Evolutionary conservation across 2,329 filamentous ascomycete species (phyloP).

Genomic region (Apiospora malaysiana): DNA sequence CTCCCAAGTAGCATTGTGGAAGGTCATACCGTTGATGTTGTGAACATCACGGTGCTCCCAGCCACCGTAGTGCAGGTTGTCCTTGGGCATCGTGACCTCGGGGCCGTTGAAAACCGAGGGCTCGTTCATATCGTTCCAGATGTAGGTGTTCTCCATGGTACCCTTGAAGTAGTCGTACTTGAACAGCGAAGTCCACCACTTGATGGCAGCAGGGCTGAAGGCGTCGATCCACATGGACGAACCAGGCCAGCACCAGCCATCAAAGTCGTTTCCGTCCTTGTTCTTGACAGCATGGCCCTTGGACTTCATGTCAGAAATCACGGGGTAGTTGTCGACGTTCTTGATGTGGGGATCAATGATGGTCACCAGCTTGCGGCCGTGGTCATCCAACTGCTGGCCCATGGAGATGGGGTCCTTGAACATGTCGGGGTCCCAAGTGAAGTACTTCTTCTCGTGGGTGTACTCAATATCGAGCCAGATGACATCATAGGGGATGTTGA

Average conservation of each 20-base stretch:
- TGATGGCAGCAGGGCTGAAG: constrained; percentile 89
- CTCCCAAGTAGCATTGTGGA: constrained; percentile 91
- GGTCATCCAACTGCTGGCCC: constrained; percentile 84
- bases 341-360: constrained; percentile 99
- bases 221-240: constrained; percentile 96
- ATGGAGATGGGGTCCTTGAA: constrained; percentile 87
- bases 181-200: constrained; percentile 92
- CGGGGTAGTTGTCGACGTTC: constrained; percentile 77
- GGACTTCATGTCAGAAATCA: constrained; percentile 81
- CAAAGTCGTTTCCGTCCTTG: constrained; percentile 87
- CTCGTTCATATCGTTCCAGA: constrained; percentile 99
- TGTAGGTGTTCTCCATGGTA: constrained; percentile 82
- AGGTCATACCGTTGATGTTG: constrained; percentile 94
- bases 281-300: constrained; percentile 86
- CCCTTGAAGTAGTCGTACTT: constrained; percentile 88
- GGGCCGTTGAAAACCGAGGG: constrained; percentile 98
- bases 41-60: constrained; percentile 99
- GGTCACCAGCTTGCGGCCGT: constrained; percentile 87
- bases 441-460: constrained; percentile 96
- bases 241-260: constrained; percentile 99
- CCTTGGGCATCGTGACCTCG: constrained; percentile 98
- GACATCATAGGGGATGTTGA: constrained; percentile 94
- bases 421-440: constrained; percentile 91
- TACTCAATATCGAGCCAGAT: constrained; percentile 99
- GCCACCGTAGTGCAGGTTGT: constrained; percentile 87